Percentiles rank a stretch among this genome's conserved stretches.
These are phyloP conservation scores for Aspergillus costaricaensis DNA, from an alignment of 2,329 filamentous ascomycete species.

Conservation along the genomic window DNA sequence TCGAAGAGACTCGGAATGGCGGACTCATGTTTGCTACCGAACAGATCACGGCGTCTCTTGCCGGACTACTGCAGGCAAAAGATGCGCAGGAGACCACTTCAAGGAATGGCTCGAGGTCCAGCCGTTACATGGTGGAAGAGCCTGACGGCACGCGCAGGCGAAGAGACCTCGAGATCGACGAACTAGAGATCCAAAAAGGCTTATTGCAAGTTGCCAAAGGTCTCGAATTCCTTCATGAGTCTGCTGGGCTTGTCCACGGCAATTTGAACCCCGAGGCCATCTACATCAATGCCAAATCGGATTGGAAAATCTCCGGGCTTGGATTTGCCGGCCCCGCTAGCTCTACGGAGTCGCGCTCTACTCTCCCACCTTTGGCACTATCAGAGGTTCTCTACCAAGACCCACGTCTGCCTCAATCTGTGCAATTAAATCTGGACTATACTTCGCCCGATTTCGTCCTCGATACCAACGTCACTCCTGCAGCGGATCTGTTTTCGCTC, in stretches of 20 bases:
- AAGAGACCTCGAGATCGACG: constrained; percentile 88
- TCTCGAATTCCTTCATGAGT: constrained; percentile 92
- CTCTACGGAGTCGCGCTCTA: constrained; percentile 70
- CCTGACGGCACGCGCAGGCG: constrained; percentile 70
- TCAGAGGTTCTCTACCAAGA: constrained; percentile 85
- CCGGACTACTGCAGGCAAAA: constrained; percentile 79
- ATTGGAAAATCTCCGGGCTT: constrained; percentile 98
- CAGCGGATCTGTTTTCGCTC: constrained; percentile 91
- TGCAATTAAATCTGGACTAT: constrained; percentile 91
- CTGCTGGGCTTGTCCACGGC: constrained; percentile 87
- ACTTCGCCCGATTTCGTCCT: constrained; percentile 92
- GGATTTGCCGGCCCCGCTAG: constrained; percentile 83
- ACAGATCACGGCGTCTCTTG: constrained; percentile 83
- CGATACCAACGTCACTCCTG: constrained; percentile 80
- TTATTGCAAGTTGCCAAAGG: constrained; percentile 90
- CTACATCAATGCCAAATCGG: constrained; percentile 93
- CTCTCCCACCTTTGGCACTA: constrained; percentile 76
- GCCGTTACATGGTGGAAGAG: constrained; percentile 79
- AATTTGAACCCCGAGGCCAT: constrained; percentile 94
- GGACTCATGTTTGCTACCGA: constrained; percentile 96
- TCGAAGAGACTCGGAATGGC: constrained; percentile 89
- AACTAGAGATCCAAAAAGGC: constrained; percentile 96
- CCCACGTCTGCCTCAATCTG: constrained; percentile 73
- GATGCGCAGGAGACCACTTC: constrained; percentile 77
- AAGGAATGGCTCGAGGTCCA: constrained; percentile 68